Base-by-base conservation (phyloP, 495 filamentous ascomycete species). In the Hyaloscypha finlandica region DNA sequence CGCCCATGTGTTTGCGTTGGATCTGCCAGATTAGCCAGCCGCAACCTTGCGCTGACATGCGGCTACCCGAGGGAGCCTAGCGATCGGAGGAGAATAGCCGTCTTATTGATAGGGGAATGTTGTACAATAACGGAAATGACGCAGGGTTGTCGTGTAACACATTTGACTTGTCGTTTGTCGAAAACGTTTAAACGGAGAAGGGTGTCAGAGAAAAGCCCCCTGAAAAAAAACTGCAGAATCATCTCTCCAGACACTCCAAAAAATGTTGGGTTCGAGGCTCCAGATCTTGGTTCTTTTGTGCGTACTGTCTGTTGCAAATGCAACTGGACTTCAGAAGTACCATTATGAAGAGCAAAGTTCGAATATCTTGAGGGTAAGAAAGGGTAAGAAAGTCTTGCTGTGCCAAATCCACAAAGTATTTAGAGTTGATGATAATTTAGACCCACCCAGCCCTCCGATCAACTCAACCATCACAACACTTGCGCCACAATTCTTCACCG, bases 401-500 rank as follows among this genome's bases (percentile, higher is more conserved):
- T 19, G 4, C 4, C 42, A 48, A 48, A 12, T 37, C 16, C 42
- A 48, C 16, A 16, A 48, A 6, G 4, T 4, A 19, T 4, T 48
- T 14, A 4, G 42, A 16, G 16, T 3, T 48, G 16, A 48, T 16
- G 42, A 16, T 19, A 3, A 48, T 14, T 48, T 19, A 48, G 42
- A 48, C 1, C 16, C 16, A 48, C 9, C 4, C 42, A 14, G 11
- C 16, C 16, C 42, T 48, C 42, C 16, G 4, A 48, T 19, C 16
- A 48, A 14, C 8, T 61, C 59, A 11, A 61, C 32, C 22, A 29
- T 61, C 8, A 61, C 59, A 6, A 29, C 35, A n/a, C 37, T 63
- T 8, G 53, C 60, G 1, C 60, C 60, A 2, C 60, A 63, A 63
- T 63, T 63, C 45, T 63, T 63, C 60, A 63, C 60, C 42, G 29